Percentiles rank a stretch among this genome's conserved stretches.
These are phyloP conservation scores for Solanum pimpinellifolium DNA, from an alignment of 257 asterid species.

Conservation along the genomic window DNA sequence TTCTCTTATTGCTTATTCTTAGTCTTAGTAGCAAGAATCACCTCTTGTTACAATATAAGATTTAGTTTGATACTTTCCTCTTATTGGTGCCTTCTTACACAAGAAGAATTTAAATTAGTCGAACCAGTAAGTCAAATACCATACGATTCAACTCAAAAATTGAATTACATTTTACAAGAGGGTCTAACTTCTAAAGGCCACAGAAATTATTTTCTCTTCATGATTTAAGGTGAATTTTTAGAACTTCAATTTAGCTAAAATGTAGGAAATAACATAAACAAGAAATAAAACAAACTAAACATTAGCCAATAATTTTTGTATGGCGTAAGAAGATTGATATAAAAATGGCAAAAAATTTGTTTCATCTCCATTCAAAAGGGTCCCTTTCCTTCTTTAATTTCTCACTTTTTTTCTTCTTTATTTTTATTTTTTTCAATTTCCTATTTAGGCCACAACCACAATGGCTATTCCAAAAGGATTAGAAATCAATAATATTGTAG, in stretches of 20 bases:
- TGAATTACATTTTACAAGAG: not conserved
- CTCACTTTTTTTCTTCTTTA: not conserved
- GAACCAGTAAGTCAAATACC: not conserved
- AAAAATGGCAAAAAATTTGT: not conserved
- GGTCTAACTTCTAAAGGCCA: not conserved
- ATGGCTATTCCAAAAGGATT: constrained; percentile 7
- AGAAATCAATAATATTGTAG: not conserved
- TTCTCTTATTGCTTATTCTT: too few relatives aligned
- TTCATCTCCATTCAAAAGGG: not conserved
- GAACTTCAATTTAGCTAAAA: not conserved
- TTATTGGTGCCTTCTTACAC: not conserved
- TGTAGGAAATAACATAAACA: not conserved
- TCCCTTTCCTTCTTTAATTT: not conserved
- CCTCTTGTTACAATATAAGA: too few relatives aligned
- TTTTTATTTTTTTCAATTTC: not conserved
- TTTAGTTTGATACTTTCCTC: not conserved
- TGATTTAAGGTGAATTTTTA: not conserved
- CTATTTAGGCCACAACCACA: not conserved
- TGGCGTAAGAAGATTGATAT: not conserved
- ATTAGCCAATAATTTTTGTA: not conserved
- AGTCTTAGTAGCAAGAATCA: too few relatives aligned
- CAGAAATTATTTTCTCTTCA: not conserved
- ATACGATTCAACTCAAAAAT: not conserved
- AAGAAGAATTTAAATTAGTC: not conserved
- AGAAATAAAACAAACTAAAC: not conserved